These are phyloP conservation scores for Carex myosuroides DNA, from an alignment of 176 grass and related monocot species.

Conservation along the genomic window DNA sequence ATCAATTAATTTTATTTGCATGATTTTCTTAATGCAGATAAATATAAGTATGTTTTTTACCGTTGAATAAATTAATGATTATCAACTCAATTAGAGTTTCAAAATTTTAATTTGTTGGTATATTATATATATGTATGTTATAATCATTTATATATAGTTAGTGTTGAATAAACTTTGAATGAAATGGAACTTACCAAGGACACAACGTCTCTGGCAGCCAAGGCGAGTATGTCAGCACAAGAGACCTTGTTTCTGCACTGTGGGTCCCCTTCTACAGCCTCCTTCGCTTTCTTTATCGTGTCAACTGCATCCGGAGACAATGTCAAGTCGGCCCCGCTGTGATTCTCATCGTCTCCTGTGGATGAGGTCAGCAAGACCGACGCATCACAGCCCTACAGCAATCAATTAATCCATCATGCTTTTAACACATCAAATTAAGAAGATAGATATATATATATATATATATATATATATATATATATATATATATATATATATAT, in stretches of 20 bases:
- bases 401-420: background rate
- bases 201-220: slow-evolving; percentile 72
- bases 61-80: background rate
- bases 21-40: too few relatives aligned
- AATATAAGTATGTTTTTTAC: too few relatives aligned
- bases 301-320: slow-evolving; percentile 61
- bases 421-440: too few relatives aligned
- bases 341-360: slow-evolving; percentile 63
- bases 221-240: slow-evolving; percentile 80
- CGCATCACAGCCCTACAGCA: slow-evolving; percentile 54
- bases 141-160: background rate
- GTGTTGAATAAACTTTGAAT: background rate
- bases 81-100: background rate
- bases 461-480: background rate
- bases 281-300: slow-evolving; percentile 71
- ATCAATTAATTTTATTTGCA: too few relatives aligned
- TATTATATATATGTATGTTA: background rate
- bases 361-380: slow-evolving; percentile 63
- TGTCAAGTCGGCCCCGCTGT: slow-evolving; percentile 76
- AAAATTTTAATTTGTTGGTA: background rate
- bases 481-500: background rate
- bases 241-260: slow-evolving; percentile 62
- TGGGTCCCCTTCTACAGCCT: slow-evolving; percentile 50
- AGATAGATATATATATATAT: background rate
- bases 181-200: slow-evolving; percentile 34